These are phyloP conservation scores for Rhododendron henanense DNA, from an alignment of 148 eudicot genomes.

Conservation along the genomic window DNA sequence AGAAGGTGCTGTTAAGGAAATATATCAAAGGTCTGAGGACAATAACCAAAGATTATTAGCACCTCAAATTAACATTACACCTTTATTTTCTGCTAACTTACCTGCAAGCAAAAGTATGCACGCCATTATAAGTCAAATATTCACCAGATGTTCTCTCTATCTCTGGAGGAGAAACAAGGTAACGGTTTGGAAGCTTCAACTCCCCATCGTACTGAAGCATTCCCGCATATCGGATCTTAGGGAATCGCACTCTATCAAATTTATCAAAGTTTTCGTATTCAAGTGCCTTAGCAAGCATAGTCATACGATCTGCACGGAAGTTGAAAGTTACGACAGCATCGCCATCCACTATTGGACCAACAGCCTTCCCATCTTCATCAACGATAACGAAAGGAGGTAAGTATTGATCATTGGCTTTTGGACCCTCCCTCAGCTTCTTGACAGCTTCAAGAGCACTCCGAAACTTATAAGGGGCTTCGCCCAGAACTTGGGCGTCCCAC, in stretches of 20 bases:
- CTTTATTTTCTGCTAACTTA: constrained; percentile 14
- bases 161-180: constrained; percentile 86
- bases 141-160: constrained; percentile 92
- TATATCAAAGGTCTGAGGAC: background rate
- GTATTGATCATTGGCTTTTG: constrained; percentile 68
- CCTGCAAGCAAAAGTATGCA: constrained; percentile 94
- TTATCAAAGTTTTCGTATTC: constrained; percentile 77
- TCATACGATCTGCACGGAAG: constrained; percentile 94
- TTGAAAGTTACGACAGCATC: constrained; percentile 94
- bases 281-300: constrained; percentile 89
- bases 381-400: constrained; percentile 88
- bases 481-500: constrained; percentile 98
- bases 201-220: constrained; percentile 97
- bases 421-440: constrained; percentile 64
- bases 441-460: constrained; percentile 70
- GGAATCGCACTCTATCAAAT: constrained; percentile 72
- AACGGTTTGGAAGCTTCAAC: constrained; percentile 70
- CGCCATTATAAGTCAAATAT: constrained; percentile 70
- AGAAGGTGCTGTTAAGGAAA: background rate
- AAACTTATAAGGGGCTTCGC: constrained; percentile 92
- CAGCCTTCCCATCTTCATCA: constrained; percentile 71
- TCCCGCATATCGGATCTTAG: constrained; percentile 85
- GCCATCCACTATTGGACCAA: constrained; percentile 89
- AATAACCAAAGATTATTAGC: background rate
- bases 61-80: background rate